Conservation (phyloP, 1,284 basidiomycete species). For the Leccinum solheimii region DNA sequence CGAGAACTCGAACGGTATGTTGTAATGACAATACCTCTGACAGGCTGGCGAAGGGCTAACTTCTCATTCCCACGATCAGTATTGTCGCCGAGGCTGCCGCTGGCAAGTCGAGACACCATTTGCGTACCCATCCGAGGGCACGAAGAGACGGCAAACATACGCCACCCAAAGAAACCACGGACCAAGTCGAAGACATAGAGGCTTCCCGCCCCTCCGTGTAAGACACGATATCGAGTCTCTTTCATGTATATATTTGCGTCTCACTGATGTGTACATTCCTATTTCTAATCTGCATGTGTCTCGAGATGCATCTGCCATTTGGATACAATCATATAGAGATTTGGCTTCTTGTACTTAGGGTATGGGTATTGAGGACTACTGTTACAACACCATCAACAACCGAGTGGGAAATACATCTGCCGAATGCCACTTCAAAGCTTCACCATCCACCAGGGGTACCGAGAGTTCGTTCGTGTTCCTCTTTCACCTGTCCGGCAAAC, state of each 20-base stretch:
- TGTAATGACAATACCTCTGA: background rate
- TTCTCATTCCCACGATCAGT: constrained; percentile 33
- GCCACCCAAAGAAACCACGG: constrained; percentile 19
- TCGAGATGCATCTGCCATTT: constrained; percentile 10
- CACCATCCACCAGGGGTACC: background rate
- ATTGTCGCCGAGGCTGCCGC: constrained; percentile 72
- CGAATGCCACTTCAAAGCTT: constrained; percentile 10
- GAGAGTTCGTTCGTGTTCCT: constrained; percentile 29
- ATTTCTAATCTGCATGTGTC: constrained; percentile 25
- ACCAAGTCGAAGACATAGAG: constrained; percentile 21
- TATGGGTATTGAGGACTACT: constrained; percentile 15
- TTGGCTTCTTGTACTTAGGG: constrained; percentile 1
- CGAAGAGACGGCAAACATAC: constrained; percentile 35
- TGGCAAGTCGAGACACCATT: constrained; percentile 60
- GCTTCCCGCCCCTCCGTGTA: constrained; percentile 14
- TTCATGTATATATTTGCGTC: constrained; percentile 19
- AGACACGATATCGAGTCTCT: constrained; percentile 10
- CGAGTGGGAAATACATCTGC: background rate
- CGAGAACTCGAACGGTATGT: constrained; percentile 85
- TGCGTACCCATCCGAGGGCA: constrained; percentile 42
- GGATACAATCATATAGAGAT: constrained; percentile 17
- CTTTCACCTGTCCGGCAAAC: constrained; percentile 33
- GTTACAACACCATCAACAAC: constrained; percentile 18
- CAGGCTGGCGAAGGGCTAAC: constrained; percentile 6
- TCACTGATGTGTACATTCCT: constrained; percentile 13